Base-by-base conservation (phyloP, 2,329 filamentous ascomycete genomes). In the Didymella exigua region DNA sequence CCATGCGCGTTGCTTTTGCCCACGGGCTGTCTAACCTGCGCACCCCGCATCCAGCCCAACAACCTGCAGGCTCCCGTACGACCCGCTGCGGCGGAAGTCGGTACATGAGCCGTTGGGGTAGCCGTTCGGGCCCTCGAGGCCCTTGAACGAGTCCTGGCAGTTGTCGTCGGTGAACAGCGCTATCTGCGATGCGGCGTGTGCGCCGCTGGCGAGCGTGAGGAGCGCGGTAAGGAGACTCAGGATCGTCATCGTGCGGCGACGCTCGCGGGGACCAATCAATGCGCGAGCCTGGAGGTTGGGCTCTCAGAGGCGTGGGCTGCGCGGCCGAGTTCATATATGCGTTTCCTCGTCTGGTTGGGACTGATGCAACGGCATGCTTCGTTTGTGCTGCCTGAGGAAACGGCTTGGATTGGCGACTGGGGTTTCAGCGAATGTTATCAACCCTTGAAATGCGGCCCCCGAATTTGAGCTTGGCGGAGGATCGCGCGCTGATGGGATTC, bases 41-140 rank as follows among this genome's bases (percentile, higher is more conserved):
- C 51, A 54, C 13, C 51, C 51, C 13, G 38, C 9, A 21, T 54
- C 51, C 31, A 54, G 16, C 14, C 38, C 51, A 4, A 54, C 45
- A 11, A 54, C 51, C 19, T 54, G 51, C 38, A 54, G 11, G 16
- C 51, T 54, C 6, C 51, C 51, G 18, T 49, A 54, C n/a, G 18
- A 14, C 11, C 45, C 51, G 21, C 45, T 54, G 26, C 51, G 44
- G 10, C 51, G 38, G 0, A 54, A 23, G 19, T 54, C 51, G 14
- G 51, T 54, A 31, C 51, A 54, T 3, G 27, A 44, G 1, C 51
- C 51, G 8, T 54, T 54, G 2, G 51, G 51, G 24, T 48, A 54
- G 7, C 51, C 51, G 10, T 54, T 54, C 1, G 51, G 51, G 11
- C 51, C 51, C 5, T 49, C 45, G 18, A 54, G 34, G 10, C 38